Conservation (phyloP, 495 filamentous ascomycete genomes). For the Glarea lozoyensis region DNA sequence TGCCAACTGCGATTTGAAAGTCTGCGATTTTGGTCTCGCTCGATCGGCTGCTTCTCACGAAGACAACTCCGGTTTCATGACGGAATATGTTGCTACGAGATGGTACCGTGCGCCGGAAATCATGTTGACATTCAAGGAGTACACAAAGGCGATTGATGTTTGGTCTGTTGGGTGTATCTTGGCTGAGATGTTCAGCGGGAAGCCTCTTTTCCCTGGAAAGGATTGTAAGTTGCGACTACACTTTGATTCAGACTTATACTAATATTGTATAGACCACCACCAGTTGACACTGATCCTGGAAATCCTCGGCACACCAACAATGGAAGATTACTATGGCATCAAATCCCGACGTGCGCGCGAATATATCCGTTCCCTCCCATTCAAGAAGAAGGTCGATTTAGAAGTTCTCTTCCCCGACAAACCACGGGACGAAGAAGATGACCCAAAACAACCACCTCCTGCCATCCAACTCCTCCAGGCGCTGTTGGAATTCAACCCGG, state of each 20-base stretch:
- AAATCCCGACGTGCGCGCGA: constrained; percentile 96
- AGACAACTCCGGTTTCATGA: constrained; percentile 99
- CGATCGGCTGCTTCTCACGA: constrained; percentile 88
- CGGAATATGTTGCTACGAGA: constrained; percentile 97
- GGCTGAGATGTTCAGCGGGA: constrained; percentile 99
- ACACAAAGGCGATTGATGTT: constrained; percentile 99
- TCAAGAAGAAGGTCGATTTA: constrained; percentile 99
- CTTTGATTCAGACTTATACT: constrained; percentile 9
- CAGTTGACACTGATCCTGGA: constrained; percentile 97
- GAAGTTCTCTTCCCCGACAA: constrained; percentile 92
- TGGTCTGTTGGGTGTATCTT: constrained; percentile 99
- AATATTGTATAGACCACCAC: constrained; percentile 69
- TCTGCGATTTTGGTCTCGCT: constrained; percentile 95
- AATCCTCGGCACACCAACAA: constrained; percentile 95
- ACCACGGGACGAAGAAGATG: no score
- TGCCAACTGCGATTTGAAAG: constrained; percentile 98
- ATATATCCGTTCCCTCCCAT: constrained; percentile 98
- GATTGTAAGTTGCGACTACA: constrained; percentile 67
- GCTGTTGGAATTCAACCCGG: constrained; percentile 94
- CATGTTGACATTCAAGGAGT: constrained; percentile 99
- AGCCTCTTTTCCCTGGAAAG: constrained; percentile 97
- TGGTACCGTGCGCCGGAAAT: constrained; percentile 99
- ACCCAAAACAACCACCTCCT: constrained; percentile 89
- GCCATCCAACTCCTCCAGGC: constrained; percentile 93
- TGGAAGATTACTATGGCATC: constrained; percentile 99